phyloP scores from a whole-genome alignment of 331 rosid species.

The Quercus tomentella region DNA sequence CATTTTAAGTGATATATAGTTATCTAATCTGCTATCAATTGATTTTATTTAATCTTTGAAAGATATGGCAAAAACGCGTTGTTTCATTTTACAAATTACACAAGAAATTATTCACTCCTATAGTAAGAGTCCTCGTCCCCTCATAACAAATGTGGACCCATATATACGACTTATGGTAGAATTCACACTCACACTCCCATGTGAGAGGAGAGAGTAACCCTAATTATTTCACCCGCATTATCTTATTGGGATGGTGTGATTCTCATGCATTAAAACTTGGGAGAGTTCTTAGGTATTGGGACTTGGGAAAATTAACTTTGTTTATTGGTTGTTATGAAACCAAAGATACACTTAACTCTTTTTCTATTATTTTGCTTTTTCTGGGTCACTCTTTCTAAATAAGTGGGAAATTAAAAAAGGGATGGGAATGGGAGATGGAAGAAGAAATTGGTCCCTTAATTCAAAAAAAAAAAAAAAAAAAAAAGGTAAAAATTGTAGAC shows the following conservation, averaged over 20 bases:
- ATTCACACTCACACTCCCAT: no score
- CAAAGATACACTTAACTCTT: neutral
- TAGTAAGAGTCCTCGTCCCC: no score
- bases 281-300: no score
- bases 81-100: neutral
- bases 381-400: neutral
- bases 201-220: no score
- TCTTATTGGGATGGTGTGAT: no score
- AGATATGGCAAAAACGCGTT: neutral
- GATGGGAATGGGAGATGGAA: neutral
- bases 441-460: neutral
- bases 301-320: no score
- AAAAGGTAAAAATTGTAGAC: neutral
- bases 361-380: neutral
- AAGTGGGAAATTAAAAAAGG: neutral
- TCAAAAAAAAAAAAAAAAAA: neutral
- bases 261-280: no score
- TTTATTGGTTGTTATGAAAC: neutral
- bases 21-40: neutral
- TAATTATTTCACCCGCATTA: rapidly evolving
- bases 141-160: no score
- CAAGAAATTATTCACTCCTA: no score
- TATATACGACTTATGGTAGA: no score
- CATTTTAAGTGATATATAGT: neutral
- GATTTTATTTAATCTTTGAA: neutral